Conservation (phyloP, 169 alveolate species). For the Plasmodium vinckei region DNA sequence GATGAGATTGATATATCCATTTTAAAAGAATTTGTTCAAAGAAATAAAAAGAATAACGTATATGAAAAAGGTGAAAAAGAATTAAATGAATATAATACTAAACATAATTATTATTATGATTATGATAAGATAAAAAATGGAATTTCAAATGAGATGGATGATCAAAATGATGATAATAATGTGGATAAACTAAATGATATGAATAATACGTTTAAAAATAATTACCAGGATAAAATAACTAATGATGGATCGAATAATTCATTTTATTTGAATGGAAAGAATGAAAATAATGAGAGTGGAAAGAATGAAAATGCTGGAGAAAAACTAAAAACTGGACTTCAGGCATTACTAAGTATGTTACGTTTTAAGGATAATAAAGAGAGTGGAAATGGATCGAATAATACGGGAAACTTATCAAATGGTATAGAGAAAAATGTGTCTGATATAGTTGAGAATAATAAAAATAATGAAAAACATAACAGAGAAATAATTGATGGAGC, state of each 20-base stretch:
- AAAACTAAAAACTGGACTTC: neutral
- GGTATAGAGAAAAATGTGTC: too few species aligned
- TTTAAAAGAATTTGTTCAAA: slow-evolving; percentile 53
- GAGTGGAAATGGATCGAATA: neutral
- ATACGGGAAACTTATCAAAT: too few species aligned
- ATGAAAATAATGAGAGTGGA: neutral
- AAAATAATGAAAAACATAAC: too few species aligned
- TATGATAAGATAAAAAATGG: neutral
- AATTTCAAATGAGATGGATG: neutral
- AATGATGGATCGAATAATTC: slow-evolving; percentile 2
- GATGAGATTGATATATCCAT: slow-evolving; percentile 61
- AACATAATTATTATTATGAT: neutral
- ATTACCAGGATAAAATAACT: neutral
- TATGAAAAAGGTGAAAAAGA: neutral
- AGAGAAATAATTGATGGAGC: too few species aligned
- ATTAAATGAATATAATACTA: neutral
- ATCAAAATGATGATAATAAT: neutral
- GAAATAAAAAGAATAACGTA: slow-evolving; percentile 19
- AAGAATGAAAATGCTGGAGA: neutral
- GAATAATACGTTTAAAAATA: slow-evolving; percentile 2
- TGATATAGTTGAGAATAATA: too few species aligned
- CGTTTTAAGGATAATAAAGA: neutral
- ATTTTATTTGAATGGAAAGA: slow-evolving; percentile 6
- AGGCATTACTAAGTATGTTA: neutral
- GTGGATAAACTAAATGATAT: neutral